A percentile compares a stretch with the other conserved stretches of the same genome.
Conservation (phyloP, 352 stramenopile species). For the Phytophthora aleatoria region DNA sequence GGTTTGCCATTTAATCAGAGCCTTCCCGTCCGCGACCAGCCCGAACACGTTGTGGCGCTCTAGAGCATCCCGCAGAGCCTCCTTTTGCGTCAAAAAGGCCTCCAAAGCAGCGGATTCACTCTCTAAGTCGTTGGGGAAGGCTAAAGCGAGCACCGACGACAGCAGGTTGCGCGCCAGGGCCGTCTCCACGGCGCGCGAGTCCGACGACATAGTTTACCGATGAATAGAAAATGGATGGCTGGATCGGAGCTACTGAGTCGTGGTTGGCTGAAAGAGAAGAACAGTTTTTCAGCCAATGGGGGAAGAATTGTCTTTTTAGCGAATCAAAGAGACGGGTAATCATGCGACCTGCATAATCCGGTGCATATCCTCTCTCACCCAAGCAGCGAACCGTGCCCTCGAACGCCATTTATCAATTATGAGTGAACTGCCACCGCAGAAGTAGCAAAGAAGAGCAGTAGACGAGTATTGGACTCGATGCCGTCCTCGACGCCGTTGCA, state of each 20-base stretch:
- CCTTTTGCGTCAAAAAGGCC: slow-evolving; percentile 56
- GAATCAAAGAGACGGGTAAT: slow-evolving; percentile 7
- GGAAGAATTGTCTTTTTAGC: not conserved
- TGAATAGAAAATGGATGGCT: slow-evolving; percentile 19
- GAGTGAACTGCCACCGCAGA: not conserved
- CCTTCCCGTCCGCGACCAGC: slow-evolving; percentile 73
- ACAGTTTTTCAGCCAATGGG: slow-evolving; percentile 7
- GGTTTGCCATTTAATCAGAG: slow-evolving; percentile 74
- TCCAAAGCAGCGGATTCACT: slow-evolving; percentile 43
- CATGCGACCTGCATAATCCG: not conserved
- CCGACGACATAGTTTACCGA: slow-evolving; percentile 9
- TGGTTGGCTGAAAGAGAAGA: slow-evolving; percentile 13
- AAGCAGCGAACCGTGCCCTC: no score
- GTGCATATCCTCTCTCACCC: no score
- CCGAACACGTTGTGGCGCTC: slow-evolving; percentile 77
- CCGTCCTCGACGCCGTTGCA: slow-evolving; percentile 1
- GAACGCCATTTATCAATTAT: not conserved
- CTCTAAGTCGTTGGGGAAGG: slow-evolving; percentile 63
- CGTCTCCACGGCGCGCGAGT: slow-evolving; percentile 20
- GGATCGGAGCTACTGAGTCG: slow-evolving; percentile 10
- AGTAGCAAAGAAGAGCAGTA: not conserved
- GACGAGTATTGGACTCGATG: not conserved
- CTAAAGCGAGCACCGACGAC: slow-evolving; percentile 74
- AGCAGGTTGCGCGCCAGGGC: slow-evolving; percentile 80
- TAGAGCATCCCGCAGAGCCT: slow-evolving; percentile 53